Percentiles rank a stretch among this genome's conserved stretches.
Conservation (phyloP, 169 alveolate genomes). For the Plasmodium adleri region DNA sequence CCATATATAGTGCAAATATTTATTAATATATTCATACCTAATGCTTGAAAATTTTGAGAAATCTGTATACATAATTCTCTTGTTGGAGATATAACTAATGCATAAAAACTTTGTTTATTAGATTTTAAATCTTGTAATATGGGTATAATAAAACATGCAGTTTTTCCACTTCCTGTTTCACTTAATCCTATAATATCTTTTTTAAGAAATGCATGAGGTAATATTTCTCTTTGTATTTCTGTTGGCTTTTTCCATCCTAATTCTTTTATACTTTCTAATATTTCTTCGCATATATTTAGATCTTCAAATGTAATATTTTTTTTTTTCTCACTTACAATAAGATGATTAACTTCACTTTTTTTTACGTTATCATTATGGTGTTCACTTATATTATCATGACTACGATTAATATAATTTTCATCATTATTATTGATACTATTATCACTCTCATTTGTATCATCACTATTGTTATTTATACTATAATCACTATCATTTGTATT, state of each 20-base stretch:
- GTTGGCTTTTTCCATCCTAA: conserved; percentile 96
- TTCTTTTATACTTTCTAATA: conserved; percentile 93
- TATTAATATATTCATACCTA: conserved; percentile 93
- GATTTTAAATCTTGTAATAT: conserved; percentile 93
- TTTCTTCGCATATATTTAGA: conserved; percentile 96
- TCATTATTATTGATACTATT: not conserved
- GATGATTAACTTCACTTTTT: not conserved
- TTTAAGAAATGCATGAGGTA: conserved; percentile 94
- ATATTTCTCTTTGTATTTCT: conserved; percentile 93
- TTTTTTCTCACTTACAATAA: not conserved
- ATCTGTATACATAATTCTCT: conserved; percentile 99
- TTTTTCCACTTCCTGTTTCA: conserved; percentile 97
- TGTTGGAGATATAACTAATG: conserved; percentile 97
- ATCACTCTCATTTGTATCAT: too few species aligned
- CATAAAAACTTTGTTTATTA: conserved; percentile 91
- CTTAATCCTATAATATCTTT: conserved; percentile 99
- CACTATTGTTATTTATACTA: too few species aligned
- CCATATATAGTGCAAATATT: conserved; percentile 97
- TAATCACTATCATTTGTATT: not conserved
- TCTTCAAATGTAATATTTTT: conserved; percentile 87
- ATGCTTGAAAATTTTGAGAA: conserved; percentile 95
- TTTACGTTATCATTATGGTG: not conserved
- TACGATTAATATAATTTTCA: not conserved
- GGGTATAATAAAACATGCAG: conserved; percentile 97
- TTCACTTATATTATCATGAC: not conserved